Base-by-base conservation (phyloP, 1,284 basidiomycete genomes). In the Trametes pubescens region DNA sequence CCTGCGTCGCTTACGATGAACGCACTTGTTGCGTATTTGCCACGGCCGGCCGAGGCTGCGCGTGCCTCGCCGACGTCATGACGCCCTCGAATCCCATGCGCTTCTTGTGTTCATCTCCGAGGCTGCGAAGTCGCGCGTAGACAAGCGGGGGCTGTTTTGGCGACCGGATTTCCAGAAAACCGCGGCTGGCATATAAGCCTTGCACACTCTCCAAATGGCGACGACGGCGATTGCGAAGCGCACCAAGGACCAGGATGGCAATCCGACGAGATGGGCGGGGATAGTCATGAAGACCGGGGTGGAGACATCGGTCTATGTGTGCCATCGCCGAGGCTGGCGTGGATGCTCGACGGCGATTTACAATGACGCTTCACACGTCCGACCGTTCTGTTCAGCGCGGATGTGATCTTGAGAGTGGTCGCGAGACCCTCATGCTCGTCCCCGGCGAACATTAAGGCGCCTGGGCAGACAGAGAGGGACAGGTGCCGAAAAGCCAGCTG, bases 21-120 rank as follows among this genome's bases (percentile, higher is more conserved):
- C 54, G 57, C 35, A n/a, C 37, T 24, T 51, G 7, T 26, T 16
- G 37, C 22, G 46, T 26, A 59, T 51, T 26, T 57, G 57, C 62
- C 49, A 57, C 35, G 46, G 34, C 26, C 48, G 47, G 51, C 56
- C 60, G 54, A 48, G 55, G 49, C 49, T 51, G 38, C 54, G 48
- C 26, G 51, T 54, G 38, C 46, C 14, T 57, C 29, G 40, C 44
- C 49, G 49, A 62, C 62, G 59, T 64, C 62, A 65, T 57, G 47
- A 40, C 38, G 51, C 51, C 48, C 43, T 59, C 26, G 52, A 22
- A 47, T 59, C 51, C 57, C 46, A 26, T 14, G 21, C 13, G 22
- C 56, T 64, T 64, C 56, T 58, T 18, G 29, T 54, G 38, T 68
- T 68, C 67, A 68, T 68, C 51, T 68, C 67, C 64, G 64, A 62